Percentiles rank a stretch among this genome's conserved stretches.
These are phyloP conservation scores for Podaxis carcinomalis DNA, from an alignment of 768 basidiomycete genomes.

Conservation along the genomic window DNA sequence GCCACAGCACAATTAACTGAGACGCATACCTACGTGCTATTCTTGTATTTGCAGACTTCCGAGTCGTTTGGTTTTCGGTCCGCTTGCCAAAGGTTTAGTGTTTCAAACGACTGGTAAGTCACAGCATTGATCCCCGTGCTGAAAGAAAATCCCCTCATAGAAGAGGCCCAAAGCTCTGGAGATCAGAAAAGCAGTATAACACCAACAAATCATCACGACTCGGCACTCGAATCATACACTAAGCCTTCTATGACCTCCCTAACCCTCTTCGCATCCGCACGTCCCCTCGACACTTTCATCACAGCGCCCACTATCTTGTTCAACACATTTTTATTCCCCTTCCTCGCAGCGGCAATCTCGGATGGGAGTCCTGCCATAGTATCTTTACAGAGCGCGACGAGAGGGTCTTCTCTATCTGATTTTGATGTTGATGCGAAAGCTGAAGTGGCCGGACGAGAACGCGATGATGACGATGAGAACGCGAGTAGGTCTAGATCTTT, in stretches of 20 bases:
- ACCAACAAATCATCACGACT: neutral
- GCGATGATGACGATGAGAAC: slow-evolving; percentile 18
- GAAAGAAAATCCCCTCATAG: too few species aligned
- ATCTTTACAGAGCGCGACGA: slow-evolving; percentile 54
- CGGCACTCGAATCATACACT: neutral
- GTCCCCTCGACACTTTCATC: slow-evolving; percentile 86
- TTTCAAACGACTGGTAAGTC: too few species aligned
- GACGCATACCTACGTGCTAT: too few species aligned
- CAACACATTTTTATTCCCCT: slow-evolving; percentile 72
- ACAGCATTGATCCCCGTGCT: too few species aligned
- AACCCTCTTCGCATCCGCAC: slow-evolving; percentile 66
- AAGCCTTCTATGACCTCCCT: slow-evolving; percentile 23
- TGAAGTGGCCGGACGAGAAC: slow-evolving; percentile 11
- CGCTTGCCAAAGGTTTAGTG: too few species aligned
- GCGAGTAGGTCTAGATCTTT: slow-evolving; percentile 44
- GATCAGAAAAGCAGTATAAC: too few species aligned
- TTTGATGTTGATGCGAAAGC: neutral
- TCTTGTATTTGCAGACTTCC: too few species aligned
- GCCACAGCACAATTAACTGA: too few species aligned
- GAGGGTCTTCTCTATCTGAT: slow-evolving; percentile 25
- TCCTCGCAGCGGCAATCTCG: slow-evolving; percentile 60
- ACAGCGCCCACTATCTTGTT: slow-evolving; percentile 82
- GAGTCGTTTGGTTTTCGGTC: too few species aligned
- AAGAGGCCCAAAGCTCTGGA: too few species aligned
- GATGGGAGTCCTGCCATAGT: slow-evolving; percentile 63